Conservation (phyloP, 208 protist species). For the Crithidia mellificae region DNA sequence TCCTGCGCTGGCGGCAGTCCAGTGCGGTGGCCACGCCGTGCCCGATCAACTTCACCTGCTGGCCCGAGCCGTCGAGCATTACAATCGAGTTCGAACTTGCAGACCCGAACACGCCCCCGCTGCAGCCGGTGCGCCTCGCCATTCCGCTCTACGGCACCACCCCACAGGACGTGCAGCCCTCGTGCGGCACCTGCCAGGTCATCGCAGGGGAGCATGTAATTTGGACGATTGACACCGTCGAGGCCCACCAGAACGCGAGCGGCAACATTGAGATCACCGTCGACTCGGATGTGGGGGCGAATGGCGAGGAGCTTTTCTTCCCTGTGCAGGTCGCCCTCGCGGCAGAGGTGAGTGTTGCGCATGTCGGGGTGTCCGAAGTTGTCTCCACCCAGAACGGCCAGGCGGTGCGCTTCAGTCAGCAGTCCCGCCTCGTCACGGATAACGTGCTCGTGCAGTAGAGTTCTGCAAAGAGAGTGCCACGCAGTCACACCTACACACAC, state of each 20-base stretch:
- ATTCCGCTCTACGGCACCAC: slow-evolving; percentile 65
- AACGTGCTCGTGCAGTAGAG: slow-evolving; percentile 49
- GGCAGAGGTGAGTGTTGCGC: slow-evolving; percentile 41
- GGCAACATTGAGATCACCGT: slow-evolving; percentile 78
- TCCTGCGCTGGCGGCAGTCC: slow-evolving; percentile 72
- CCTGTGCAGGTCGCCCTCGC: slow-evolving; percentile 66
- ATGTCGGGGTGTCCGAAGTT: slow-evolving; percentile 63
- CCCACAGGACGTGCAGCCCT: slow-evolving; percentile 42
- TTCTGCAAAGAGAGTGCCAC: too few relatives aligned
- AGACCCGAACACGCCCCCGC: slow-evolving; percentile 32
- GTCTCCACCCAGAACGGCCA: slow-evolving; percentile 56
- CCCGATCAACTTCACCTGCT: slow-evolving; percentile 81
- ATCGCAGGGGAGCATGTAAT: slow-evolving; percentile 38
- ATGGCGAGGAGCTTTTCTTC: slow-evolving; percentile 66
- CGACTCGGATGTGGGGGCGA: slow-evolving; percentile 20
- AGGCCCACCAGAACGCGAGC: slow-evolving; percentile 41
- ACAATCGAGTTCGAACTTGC: slow-evolving; percentile 86
- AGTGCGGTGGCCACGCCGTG: slow-evolving; percentile 25
- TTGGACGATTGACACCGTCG: slow-evolving; percentile 71
- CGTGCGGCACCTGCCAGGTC: slow-evolving; percentile 44
- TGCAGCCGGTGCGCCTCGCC: slow-evolving; percentile 55
- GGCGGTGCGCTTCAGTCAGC: slow-evolving; percentile 66
- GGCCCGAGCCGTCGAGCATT: slow-evolving; percentile 66
- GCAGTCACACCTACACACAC: too few relatives aligned
- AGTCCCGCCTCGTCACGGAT: slow-evolving; percentile 52